phyloP scores from a whole-genome alignment of 139 green algal genomes.

The Chloropicon primus region DNA sequence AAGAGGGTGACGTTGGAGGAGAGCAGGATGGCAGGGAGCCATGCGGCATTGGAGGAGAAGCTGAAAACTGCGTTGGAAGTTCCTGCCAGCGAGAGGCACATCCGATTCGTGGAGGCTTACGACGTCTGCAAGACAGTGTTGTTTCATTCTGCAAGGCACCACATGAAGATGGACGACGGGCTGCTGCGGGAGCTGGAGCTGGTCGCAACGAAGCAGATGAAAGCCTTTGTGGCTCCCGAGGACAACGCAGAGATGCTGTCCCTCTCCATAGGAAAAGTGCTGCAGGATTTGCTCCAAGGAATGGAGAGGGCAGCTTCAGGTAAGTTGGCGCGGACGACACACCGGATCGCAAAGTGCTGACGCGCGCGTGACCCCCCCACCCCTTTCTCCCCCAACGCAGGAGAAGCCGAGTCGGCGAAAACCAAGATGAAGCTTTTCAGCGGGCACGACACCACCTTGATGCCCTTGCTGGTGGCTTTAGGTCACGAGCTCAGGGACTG shows the following conservation, averaged over 20 bases:
- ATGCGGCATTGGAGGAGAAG: neutral
- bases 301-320: constrained; percentile 27
- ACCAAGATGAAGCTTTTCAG: constrained; percentile 42
- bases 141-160: neutral
- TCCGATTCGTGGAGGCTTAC: constrained; percentile 1
- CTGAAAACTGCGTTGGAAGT: neutral
- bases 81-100: neutral
- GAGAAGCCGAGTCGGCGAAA: neutral
- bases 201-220: constrained; percentile 40
- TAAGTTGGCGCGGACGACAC: neutral
- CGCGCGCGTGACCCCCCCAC: too few relatives aligned
- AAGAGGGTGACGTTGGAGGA: neutral
- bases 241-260: constrained; percentile 31
- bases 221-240: constrained; percentile 27
- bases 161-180: neutral
- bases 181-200: constrained; percentile 13
- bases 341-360: too few relatives aligned
- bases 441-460: constrained; percentile 55
- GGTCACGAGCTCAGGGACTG: constrained; percentile 34
- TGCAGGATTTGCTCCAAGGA: constrained; percentile 34
- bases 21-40: neutral
- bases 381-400: too few relatives aligned
- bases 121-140: neutral
- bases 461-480: constrained; percentile 47
- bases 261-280: constrained; percentile 44